Base-by-base conservation (phyloP, 2,329 filamentous ascomycete genomes). In the Knufia fluminis region DNA sequence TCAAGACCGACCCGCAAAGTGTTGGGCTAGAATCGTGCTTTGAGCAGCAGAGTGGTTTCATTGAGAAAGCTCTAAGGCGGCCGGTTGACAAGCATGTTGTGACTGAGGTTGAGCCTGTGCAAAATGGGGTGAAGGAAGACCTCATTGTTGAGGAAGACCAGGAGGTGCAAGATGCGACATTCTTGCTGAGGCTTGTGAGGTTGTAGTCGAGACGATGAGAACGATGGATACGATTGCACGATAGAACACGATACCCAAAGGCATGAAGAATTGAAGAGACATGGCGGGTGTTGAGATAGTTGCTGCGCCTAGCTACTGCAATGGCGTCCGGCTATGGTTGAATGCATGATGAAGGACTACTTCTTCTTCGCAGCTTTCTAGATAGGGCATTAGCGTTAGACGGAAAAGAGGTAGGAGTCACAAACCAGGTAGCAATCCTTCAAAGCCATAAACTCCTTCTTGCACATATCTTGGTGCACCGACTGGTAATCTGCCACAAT, bases 401-500 rank as follows among this genome's bases (percentile, higher is more conserved):
- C 94, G 62, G 62, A 87, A 94, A 64, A 91, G 96, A 57, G 94
- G 7, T n/a, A 41, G 17, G 32, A 26, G n/a, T 9, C 32, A 41
- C 16, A 6, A 73, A 95, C 90, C 62, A 94, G 62, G 63, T 88
- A 94, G 64, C 91, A 97, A 57, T 94, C 76, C 65, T 94, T 95
- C 43, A 97, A 66, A 57, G 72, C 80, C 67, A 92, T 72, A 59
- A 98, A 97, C 62, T 96, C 89, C 51, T 80, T 80, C 3, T 76
- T 75, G 62, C 92, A 98, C 73, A 92, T 92, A 63, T 96, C 87
- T 64, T 94, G 94, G 59, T 89, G 79, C 2, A 95, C 80, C 3
- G 88, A 80, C 63, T 91, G 91, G 69, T 94, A 97, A 63, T 97
- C 91, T 33, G 80, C 79, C 45, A 91, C 78, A 56, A 98, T 82